Evolutionary conservation across 768 basidiomycete genomes (phyloP), one percentile per base, ranked within the genome.

Genomic region (Tricholoma bakamatsutake): DNA sequence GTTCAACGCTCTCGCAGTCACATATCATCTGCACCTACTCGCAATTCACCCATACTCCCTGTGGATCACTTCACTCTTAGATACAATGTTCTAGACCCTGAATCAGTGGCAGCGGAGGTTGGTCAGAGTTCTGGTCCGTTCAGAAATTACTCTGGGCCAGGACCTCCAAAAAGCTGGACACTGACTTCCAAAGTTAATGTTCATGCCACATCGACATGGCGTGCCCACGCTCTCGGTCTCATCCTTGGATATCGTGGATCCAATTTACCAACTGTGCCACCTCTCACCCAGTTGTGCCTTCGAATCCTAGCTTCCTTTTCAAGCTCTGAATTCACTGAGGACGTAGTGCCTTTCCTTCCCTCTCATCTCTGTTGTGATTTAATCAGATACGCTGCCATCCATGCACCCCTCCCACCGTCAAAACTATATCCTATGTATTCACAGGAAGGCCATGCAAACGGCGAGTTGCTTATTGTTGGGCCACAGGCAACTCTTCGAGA

Each of bases 391-490:
- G 71, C 79, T 5, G 81, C 86, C 24, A 67, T 88, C 11, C 76
- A 83, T 53, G 65, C 70, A 1, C 88, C 89, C 1, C 68, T 90
- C 17, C 70, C 76, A 4, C 73, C 67, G 52, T 63, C 69, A 18
- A 78, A 79, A 54, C 71, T 90, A 17, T 75, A 76, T 51, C 71
- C 77, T 7, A 64, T 89, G 4, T 77, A 79, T 53, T 74, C 73
- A 33, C 71, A 74, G 0, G 69, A 80, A 4, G 76, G 79, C 1
- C 81, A 86, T 62, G 75, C 77, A 3, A 80, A 81, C 51, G 82
- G 85, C 0, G 89, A 90, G 57, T 69, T 88, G 10, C 65, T 90
- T 35, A 65, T 91, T 21, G 76, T 88, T 27, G 85, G 84, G 12
- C 84, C 83, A 0, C 64, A 71, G 21, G 77, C 77, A 8, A 59